phyloP scores from a whole-genome alignment of 2,329 filamentous ascomycete genomes.

The Neofusicoccum parvum region DNA sequence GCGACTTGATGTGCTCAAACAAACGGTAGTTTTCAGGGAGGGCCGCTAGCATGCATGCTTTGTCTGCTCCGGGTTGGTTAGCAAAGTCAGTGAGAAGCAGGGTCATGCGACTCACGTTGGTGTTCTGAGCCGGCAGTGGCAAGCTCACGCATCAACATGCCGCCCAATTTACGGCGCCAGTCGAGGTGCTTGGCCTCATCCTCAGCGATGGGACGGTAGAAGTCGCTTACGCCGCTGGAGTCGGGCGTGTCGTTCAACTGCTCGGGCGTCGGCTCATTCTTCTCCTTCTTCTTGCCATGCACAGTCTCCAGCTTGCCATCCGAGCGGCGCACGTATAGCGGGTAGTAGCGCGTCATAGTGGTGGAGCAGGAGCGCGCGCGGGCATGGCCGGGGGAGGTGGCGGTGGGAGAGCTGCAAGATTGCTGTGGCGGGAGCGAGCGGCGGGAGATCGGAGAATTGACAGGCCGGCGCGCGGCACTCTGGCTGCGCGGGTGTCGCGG shows the following conservation, averaged over 20 bases:
- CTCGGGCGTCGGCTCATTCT: slow-evolving; percentile 53
- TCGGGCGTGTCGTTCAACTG: slow-evolving; percentile 57
- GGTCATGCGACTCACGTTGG: slow-evolving; percentile 28
- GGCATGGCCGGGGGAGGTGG: slow-evolving; percentile 1
- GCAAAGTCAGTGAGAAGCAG: background rate
- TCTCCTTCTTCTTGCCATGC: slow-evolving; percentile 52
- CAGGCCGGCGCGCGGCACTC: background rate
- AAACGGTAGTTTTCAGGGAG: slow-evolving; percentile 60
- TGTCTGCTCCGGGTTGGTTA: slow-evolving; percentile 24
- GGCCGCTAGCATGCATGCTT: slow-evolving; percentile 53
- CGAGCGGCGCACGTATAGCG: slow-evolving; percentile 51
- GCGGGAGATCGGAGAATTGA: slow-evolving; percentile 3
- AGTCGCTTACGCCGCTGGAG: slow-evolving; percentile 56
- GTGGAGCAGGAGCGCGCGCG: background rate
- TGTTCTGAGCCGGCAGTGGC: slow-evolving; percentile 39
- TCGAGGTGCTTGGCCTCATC: slow-evolving; percentile 58
- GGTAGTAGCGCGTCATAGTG: slow-evolving; percentile 50
- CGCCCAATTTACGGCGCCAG: slow-evolving; percentile 61
- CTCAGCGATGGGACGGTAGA: slow-evolving; percentile 53
- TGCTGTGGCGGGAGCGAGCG: background rate
- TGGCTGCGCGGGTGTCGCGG: too few relatives aligned
- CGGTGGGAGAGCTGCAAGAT: background rate
- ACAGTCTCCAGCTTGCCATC: slow-evolving; percentile 53
- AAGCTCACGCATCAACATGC: slow-evolving; percentile 58
- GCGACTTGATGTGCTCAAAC: slow-evolving; percentile 61